A percentile compares a stretch with the other conserved stretches of the same genome.
Evolutionary conservation across 257 asterid genomes (phyloP).

Genomic region (Plectranthus barbatus): DNA sequence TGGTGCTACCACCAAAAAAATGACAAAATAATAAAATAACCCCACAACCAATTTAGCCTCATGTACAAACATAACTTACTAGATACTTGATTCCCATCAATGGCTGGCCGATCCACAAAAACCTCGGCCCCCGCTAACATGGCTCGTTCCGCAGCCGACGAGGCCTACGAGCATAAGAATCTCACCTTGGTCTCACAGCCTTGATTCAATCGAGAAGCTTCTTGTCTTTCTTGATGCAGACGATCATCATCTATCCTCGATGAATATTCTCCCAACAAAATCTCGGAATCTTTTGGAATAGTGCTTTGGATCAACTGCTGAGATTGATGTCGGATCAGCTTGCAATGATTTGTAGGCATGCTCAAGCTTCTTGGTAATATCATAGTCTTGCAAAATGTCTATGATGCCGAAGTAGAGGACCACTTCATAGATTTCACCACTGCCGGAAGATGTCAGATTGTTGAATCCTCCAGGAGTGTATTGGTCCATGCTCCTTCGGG

Average conservation of each 20-base stretch:
- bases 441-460: slow-evolving; percentile 30
- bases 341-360: slow-evolving; percentile 73
- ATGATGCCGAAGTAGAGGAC: slow-evolving; percentile 74
- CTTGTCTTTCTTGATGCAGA: background rate
- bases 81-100: slow-evolving; percentile 17
- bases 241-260: slow-evolving; percentile 40
- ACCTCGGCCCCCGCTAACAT: slow-evolving; percentile 39
- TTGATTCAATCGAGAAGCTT: slow-evolving; percentile 28
- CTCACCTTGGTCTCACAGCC: background rate
- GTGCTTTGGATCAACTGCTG: slow-evolving; percentile 74
- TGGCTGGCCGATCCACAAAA: slow-evolving; percentile 52
- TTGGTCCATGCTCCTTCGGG: slow-evolving; percentile 38
- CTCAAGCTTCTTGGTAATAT: too few relatives aligned
- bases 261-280: slow-evolving; percentile 50
- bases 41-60: slow-evolving; percentile 29
- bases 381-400: too few relatives aligned
- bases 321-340: slow-evolving; percentile 52
- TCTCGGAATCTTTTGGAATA: slow-evolving; percentile 74
- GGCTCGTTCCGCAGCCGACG: background rate
- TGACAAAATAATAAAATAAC: slow-evolving; percentile 1
- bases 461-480: slow-evolving; percentile 29
- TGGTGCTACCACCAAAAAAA: slow-evolving; percentile 27
- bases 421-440: slow-evolving; percentile 48
- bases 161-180: too few relatives aligned
- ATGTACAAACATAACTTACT: slow-evolving; percentile 41